phyloP scores from a whole-genome alignment of 78 protist species.

The Pelomyxa schiedti region DNA sequence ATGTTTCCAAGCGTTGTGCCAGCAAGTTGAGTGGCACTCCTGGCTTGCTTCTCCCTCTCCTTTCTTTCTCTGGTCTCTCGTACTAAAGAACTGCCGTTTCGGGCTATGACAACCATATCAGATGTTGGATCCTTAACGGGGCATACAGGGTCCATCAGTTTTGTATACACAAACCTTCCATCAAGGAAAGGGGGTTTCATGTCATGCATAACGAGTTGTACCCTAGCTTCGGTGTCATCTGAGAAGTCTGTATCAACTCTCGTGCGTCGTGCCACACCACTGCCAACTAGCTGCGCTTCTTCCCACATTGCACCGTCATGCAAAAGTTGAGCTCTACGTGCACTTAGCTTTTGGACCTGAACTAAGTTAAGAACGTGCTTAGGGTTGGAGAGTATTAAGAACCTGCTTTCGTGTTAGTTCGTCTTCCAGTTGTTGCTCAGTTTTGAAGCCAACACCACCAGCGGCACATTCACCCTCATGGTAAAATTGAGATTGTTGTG shows the following conservation, averaged over 20 bases:
- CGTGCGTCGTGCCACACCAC: slow-evolving; percentile 47
- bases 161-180: slow-evolving; percentile 47
- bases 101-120: slow-evolving; percentile 76
- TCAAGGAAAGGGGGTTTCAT: slow-evolving; percentile 87
- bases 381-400: too few species aligned
- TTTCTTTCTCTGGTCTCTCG: slow-evolving; percentile 46
- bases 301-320: slow-evolving; percentile 69
- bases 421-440: too few species aligned
- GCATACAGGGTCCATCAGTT: slow-evolving; percentile 53
- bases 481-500: slow-evolving; percentile 31
- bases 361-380: too few species aligned
- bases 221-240: slow-evolving; percentile 35
- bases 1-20: slow-evolving; percentile 11
- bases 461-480: too few species aligned
- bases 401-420: slow-evolving; percentile 19
- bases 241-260: slow-evolving; percentile 35
- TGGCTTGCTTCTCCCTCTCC: not conserved
- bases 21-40: not conserved
- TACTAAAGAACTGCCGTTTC: slow-evolving; percentile 55
- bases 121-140: slow-evolving; percentile 82
- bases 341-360: slow-evolving; percentile 1
- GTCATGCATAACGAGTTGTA: slow-evolving; percentile 65
- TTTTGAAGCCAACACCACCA: too few species aligned
- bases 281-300: slow-evolving; percentile 39
- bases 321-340: slow-evolving; percentile 24